phyloP scores from a whole-genome alignment of 2,329 filamentous ascomycete species.

The Fusarium tjaetaba region DNA sequence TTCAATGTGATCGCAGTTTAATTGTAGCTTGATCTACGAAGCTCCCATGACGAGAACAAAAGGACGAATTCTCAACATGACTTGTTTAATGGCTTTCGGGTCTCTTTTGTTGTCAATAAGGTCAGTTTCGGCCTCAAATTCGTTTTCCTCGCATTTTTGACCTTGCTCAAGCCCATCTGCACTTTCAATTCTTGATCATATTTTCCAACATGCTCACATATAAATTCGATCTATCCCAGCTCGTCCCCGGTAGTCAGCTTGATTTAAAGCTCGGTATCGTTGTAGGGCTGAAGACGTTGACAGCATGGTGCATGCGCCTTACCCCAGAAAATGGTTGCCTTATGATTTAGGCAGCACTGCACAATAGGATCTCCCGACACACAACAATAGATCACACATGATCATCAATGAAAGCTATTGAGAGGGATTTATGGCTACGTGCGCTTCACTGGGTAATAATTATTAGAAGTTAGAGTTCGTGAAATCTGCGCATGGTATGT shows the following conservation, averaged over 20 bases:
- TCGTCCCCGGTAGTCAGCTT: conserved; percentile 38
- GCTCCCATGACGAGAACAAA: background rate
- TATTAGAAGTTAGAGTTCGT: background rate
- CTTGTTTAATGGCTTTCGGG: background rate
- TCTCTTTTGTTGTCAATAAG: background rate
- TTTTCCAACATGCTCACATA: conserved; percentile 1
- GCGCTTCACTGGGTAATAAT: background rate
- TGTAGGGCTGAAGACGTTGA: conserved; percentile 43
- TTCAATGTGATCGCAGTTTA: background rate
- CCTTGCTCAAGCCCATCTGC: background rate
- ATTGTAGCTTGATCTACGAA: background rate
- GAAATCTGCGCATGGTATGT: background rate
- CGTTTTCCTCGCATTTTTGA: conserved; percentile 21
- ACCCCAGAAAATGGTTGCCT: background rate
- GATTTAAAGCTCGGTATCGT: conserved; percentile 32
- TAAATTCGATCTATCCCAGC: conserved; percentile 30
- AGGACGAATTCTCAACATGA: conserved; percentile 11
- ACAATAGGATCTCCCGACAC: background rate
- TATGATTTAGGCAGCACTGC: background rate
- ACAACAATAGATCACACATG: background rate
- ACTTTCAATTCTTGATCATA: conserved; percentile 32
- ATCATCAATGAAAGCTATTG: background rate
- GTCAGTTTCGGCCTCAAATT: background rate
- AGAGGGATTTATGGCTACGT: background rate
- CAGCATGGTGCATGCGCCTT: background rate